phyloP scores from a whole-genome alignment of 805 yeast species.

The Yamadazyma ubonensis region DNA sequence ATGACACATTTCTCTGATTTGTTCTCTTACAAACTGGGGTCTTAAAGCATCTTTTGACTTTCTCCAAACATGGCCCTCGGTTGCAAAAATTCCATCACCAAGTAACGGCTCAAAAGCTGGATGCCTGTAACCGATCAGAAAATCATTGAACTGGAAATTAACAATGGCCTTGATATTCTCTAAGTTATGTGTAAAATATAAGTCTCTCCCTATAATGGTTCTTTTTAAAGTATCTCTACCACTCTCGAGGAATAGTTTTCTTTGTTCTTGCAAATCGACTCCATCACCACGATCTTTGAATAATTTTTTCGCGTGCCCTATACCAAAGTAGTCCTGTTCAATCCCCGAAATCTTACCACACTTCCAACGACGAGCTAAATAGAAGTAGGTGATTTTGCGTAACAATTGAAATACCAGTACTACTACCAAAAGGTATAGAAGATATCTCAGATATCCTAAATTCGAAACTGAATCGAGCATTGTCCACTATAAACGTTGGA shows the following conservation, averaged over 20 bases:
- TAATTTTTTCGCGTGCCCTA: slow-evolving; percentile 9
- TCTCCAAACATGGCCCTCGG: slow-evolving; percentile 39
- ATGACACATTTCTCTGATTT: slow-evolving; percentile 31
- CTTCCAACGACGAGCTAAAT: slow-evolving; percentile 8
- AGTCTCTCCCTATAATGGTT: slow-evolving; percentile 18
- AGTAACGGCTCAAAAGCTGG: slow-evolving; percentile 29
- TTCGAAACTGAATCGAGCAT: background rate
- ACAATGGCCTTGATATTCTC: slow-evolving; percentile 37
- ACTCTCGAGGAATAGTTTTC: slow-evolving; percentile 7
- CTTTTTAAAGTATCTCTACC: slow-evolving; percentile 19
- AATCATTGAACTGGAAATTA: slow-evolving; percentile 37
- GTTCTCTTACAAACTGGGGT: slow-evolving; percentile 40
- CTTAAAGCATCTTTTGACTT: slow-evolving; percentile 36
- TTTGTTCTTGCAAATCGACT: slow-evolving; percentile 12
- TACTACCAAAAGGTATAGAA: background rate
- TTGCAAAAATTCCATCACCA: slow-evolving; percentile 40
- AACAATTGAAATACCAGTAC: background rate
- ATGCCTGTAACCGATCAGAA: slow-evolving; percentile 32
- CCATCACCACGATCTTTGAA: slow-evolving; percentile 13
- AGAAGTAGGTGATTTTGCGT: background rate
- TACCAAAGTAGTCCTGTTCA: slow-evolving; percentile 14
- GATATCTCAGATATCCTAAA: background rate
- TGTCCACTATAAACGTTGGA: background rate
- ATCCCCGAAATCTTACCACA: slow-evolving; percentile 9
- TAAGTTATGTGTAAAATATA: slow-evolving; percentile 32